Evolutionary conservation across 495 filamentous ascomycete species (phyloP).

Genomic region (Haplographium delicatum): DNA sequence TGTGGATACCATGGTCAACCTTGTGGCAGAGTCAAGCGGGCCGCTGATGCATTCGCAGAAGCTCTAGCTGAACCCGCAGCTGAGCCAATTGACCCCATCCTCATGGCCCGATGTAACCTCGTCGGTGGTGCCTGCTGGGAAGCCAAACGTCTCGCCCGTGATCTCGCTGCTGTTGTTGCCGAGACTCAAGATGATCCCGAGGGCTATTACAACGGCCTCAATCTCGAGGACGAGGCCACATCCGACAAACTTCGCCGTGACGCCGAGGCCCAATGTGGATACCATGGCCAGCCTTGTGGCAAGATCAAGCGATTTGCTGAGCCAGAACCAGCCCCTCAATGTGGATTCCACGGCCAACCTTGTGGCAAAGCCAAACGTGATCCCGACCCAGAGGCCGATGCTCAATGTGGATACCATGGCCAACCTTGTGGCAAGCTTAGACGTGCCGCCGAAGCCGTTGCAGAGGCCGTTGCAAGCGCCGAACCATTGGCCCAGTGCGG

Average conservation of each 20-base stretch:
- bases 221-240: slow-evolving; percentile 10
- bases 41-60: slow-evolving; percentile 30
- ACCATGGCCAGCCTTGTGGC: background rate
- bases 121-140: slow-evolving; percentile 31
- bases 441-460: slow-evolving; percentile 30
- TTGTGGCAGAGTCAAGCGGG: slow-evolving; percentile 30
- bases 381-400: slow-evolving; percentile 15
- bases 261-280: slow-evolving; percentile 26
- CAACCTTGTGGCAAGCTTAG: slow-evolving; percentile 31
- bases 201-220: slow-evolving; percentile 1
- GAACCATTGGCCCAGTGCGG: slow-evolving; percentile 15
- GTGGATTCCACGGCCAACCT: slow-evolving; percentile 5
- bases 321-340: background rate
- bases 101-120: slow-evolving; percentile 27
- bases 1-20: slow-evolving; percentile 16
- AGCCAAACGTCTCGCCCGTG: slow-evolving; percentile 31
- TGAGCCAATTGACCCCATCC: slow-evolving; percentile 1
- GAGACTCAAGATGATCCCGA: slow-evolving; percentile 6
- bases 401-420: slow-evolving; percentile 7
- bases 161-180: slow-evolving; percentile 26
- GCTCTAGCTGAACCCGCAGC: slow-evolving; percentile 18
- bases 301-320: background rate
- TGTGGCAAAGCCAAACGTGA: slow-evolving; percentile 27
- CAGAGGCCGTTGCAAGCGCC: slow-evolving; percentile 31
- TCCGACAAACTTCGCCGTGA: slow-evolving; percentile 23